Base-by-base conservation (phyloP, 108 stramenopile species). In the Skeletonema costatum region DNA sequence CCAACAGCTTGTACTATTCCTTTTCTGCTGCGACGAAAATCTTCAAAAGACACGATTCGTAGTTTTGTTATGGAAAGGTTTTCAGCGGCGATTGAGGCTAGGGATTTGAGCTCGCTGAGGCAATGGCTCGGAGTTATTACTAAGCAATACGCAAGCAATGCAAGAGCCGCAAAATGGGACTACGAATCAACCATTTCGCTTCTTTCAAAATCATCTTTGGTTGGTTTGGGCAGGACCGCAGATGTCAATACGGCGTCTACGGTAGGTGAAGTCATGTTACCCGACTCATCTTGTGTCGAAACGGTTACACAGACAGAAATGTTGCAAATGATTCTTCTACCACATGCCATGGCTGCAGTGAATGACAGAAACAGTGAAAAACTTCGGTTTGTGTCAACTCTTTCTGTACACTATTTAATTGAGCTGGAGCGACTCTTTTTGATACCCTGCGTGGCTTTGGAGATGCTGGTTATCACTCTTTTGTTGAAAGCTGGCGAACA, bases 221-320 rank as follows among this genome's bases (percentile, higher is more conserved):
- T 50, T 1, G 32, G 63, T 0, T 39, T 61, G 3, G 71, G 68
- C 60, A 48, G 32, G 13, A 25, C 61, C 29, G 44, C 44, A 46
- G 71, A 63, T 44, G 44, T 32, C 21, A 21, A 63, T 56, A 32
- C 63, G 11, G 17, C n/a, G 32, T 36, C 17, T 35, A 66, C 62
- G 36, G 29, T 53, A 10, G 68, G 51, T 12, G 50, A 68, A 41
- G 35, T 31, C 3, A 51, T 64, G 42, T 10, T 56, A 16, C 71
- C 78, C 3, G 46, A 30, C 53, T 56, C 53, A 29, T 61, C 59
- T 36, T 79, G 60, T 44, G 51, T 21, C 25, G 38, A 67, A 12
- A 61, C 62, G 16, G 38, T 80, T 13, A 73, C 78, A 67, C 78
- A 80, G 36, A 53, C 71, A 11, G 78, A 80, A 66, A 63, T 80